Conservation (phyloP, 371 early-diverging fungal species). For the Mycotypha africana region DNA sequence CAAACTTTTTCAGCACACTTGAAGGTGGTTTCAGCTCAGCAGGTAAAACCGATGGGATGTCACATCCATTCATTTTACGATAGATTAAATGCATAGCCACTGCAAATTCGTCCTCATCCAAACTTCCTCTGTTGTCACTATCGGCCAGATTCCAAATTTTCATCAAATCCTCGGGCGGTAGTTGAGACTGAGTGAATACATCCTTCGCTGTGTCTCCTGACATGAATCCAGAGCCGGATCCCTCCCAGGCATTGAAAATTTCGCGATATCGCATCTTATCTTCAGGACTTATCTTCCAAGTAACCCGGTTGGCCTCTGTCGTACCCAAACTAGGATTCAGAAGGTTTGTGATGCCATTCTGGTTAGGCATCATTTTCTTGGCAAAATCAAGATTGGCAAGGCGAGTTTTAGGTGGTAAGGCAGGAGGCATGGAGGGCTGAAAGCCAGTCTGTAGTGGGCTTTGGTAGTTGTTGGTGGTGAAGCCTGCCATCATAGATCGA, state of each 20-base stretch:
- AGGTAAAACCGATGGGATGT: constrained; percentile 74
- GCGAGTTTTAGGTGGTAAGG: constrained; percentile 23
- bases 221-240: constrained; percentile 70
- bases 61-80: constrained; percentile 70
- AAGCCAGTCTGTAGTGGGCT: constrained; percentile 21
- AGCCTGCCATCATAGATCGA: constrained; percentile 15
- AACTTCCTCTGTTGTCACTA: constrained; percentile 35
- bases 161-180: constrained; percentile 33
- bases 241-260: constrained; percentile 85
- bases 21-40: constrained; percentile 78
- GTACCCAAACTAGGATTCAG: constrained; percentile 22
- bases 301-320: constrained; percentile 13
- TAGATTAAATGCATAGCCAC: constrained; percentile 58
- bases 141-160: constrained; percentile 50
- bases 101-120: constrained; percentile 48
- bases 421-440: constrained; percentile 8
- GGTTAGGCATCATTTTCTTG: constrained; percentile 49
- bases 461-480: constrained; percentile 8
- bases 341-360: constrained; percentile 28
- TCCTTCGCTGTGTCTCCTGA: constrained; percentile 78
- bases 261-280: constrained; percentile 80
- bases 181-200: constrained; percentile 56
- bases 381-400: constrained; percentile 38
- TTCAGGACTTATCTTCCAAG: constrained; percentile 77
- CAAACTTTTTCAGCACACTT: constrained; percentile 52